Percentiles rank a stretch among this genome's conserved stretches.
These are phyloP conservation scores for Dictyostelium capitatum DNA, from an alignment of 78 protist species.

Conservation along the genomic window DNA sequence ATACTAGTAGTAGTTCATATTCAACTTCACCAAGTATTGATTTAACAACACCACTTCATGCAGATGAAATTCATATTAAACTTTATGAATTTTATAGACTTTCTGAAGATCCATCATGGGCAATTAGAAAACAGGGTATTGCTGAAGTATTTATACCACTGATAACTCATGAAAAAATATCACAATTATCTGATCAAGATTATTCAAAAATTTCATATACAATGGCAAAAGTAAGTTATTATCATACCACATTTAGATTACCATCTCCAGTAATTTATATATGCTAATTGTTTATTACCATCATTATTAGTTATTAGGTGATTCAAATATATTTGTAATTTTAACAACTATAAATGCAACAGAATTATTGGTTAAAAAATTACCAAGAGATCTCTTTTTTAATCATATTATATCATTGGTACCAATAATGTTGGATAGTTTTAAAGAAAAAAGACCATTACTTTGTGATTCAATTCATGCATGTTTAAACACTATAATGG, in stretches of 20 bases:
- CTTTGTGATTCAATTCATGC: conserved; percentile 72
- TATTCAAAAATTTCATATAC: conserved; percentile 51
- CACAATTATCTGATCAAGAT: conserved; percentile 23
- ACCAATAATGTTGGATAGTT: conserved; percentile 74
- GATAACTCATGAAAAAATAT: conserved; percentile 34
- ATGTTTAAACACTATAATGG: conserved; percentile 77
- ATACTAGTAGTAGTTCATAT: neutral
- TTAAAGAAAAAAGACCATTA: conserved; percentile 73
- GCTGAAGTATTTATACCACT: conserved; percentile 52
- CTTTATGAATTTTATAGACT: conserved; percentile 36
- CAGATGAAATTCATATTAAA: neutral
- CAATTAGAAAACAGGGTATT: conserved; percentile 51
- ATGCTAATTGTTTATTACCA: neutral
- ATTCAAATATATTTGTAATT: conserved; percentile 55
- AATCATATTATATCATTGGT: conserved; percentile 53
- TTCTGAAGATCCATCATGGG: conserved; percentile 59
- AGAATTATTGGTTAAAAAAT: conserved; percentile 47
- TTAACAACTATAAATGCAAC: conserved; percentile 67
- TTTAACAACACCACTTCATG: neutral
- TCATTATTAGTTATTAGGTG: conserved; percentile 39
- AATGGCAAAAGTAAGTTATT: conserved; percentile 23
- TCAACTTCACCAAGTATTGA: neutral
- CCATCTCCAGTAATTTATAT: too few relatives aligned
- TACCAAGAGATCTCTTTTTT: conserved; percentile 55
- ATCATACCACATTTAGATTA: too few relatives aligned